Evolutionary conservation across 1,284 basidiomycete species (phyloP), one percentile per base, ranked within the genome.

Genomic region (Apiotrichum gracile): DNA sequence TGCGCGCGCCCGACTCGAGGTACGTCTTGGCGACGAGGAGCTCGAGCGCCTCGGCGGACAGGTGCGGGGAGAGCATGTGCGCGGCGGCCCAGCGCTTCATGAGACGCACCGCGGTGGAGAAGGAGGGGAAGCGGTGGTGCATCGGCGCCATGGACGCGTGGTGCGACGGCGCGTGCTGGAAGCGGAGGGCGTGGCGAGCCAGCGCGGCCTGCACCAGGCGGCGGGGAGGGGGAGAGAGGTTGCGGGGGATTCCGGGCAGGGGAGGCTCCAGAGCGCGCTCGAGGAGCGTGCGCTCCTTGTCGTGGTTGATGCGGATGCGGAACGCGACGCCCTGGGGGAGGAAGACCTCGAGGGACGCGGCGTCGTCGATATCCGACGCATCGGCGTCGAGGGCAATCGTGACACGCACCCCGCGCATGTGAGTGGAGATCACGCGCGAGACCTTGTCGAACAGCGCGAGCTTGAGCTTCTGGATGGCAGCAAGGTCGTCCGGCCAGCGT

Each of bases 401-500:
- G 4, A 67, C 65, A 13, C 71, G 79, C 2, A 85, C 70, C 5
- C 83, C 83, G 0, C 78, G 62, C 2, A 80, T 69, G 2, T 78
- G 67, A 9, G 72, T 68, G 79, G 84, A 82, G 42, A 94, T 78
- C 1, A 80, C 78, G 14, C 77, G 76, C 0, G 86, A 87, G 3
- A 90, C 79, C 26, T 82, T 81, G 66, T 92, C 91, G 57, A 94
- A 83, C 69, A 98, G 87, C 0, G 94, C 94, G 3, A 96, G 79
- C 74, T 98, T 98, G 76, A 93, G 88, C 63, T 91, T 91, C 73
- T 97, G 93, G 43, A 97, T 87, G 0, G 92, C 91, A 17, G 80
- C 80, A 1, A 98, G 80, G 64, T 98, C 92, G 67, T 97, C 92
- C 0, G 96, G 96, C 96, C 96, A 99, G 61, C 83, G 82, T 0